These are phyloP conservation scores for Lycium barbarum DNA, from an alignment of 257 asterid species.

Conservation along the genomic window DNA sequence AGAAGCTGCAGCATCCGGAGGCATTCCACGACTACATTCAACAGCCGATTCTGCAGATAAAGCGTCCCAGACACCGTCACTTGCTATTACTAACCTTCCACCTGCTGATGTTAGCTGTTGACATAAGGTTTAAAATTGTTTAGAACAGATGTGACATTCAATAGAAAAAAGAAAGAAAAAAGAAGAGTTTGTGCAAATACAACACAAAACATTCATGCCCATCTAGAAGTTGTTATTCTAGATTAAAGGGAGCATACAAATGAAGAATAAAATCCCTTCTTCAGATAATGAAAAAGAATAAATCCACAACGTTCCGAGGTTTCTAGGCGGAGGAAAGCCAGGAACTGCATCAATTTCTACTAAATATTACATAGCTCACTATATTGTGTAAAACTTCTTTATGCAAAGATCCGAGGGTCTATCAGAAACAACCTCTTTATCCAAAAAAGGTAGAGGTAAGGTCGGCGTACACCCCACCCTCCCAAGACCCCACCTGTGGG, in stretches of 20 bases:
- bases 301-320: background rate
- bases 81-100: constrained; percentile 89
- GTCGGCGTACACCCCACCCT: too few relatives aligned
- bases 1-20: constrained; percentile 87
- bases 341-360: background rate
- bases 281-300: background rate
- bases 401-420: background rate
- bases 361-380: background rate
- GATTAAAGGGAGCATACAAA: constrained; percentile 3
- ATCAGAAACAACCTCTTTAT: too few relatives aligned
- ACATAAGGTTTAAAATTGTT: constrained; percentile 28
- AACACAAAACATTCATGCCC: background rate
- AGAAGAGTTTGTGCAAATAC: background rate
- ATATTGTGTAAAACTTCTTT: background rate
- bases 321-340: background rate
- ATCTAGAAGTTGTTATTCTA: constrained; percentile 9
- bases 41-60: constrained; percentile 84
- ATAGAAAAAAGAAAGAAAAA: too few relatives aligned
- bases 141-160: background rate
- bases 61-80: constrained; percentile 99
- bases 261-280: constrained; percentile 7
- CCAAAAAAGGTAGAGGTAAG: too few relatives aligned
- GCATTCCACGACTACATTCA: constrained; percentile 90
- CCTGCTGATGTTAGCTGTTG: constrained; percentile 89
- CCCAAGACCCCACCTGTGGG: too few relatives aligned